These are phyloP conservation scores for Sclerotinia subarctica DNA, from an alignment of 2,329 filamentous ascomycete genomes.

Conservation along the genomic window DNA sequence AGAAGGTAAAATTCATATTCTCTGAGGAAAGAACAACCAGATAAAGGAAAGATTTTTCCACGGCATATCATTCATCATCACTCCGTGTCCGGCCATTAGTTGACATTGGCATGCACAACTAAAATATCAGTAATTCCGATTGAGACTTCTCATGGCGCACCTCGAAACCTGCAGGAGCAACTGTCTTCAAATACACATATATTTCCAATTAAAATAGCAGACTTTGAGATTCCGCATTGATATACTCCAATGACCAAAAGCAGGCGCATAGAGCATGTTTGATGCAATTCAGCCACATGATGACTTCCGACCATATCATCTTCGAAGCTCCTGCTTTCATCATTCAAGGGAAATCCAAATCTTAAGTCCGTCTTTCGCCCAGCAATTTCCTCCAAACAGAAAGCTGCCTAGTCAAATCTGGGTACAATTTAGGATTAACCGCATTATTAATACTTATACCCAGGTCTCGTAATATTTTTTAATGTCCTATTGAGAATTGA, in stretches of 20 bases:
- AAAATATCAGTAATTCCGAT: neutral
- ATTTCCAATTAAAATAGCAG: neutral
- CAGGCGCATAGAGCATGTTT: neutral
- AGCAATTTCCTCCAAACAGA: no score
- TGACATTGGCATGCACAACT: neutral
- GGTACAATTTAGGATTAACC: no score
- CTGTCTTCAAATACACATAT: no score
- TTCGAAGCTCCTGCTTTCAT: no score
- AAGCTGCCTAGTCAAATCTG: no score
- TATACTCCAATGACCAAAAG: neutral
- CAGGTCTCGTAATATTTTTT: no score
- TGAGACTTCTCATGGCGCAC: neutral
- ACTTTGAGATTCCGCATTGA: neutral
- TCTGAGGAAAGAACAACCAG: neutral
- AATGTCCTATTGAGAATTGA: no score
- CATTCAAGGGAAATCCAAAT: no score
- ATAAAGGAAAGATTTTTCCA: neutral
- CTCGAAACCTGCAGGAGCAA: neutral
- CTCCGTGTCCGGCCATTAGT: neutral
- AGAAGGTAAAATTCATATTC: neutral
- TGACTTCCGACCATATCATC: no score
- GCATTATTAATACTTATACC: no score
- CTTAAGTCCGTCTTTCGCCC: no score
- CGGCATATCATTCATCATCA: neutral
- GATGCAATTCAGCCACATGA: no score